These are phyloP conservation scores for Musa acuminata DNA, from an alignment of 176 grass and related monocot genomes.

Conservation along the genomic window DNA sequence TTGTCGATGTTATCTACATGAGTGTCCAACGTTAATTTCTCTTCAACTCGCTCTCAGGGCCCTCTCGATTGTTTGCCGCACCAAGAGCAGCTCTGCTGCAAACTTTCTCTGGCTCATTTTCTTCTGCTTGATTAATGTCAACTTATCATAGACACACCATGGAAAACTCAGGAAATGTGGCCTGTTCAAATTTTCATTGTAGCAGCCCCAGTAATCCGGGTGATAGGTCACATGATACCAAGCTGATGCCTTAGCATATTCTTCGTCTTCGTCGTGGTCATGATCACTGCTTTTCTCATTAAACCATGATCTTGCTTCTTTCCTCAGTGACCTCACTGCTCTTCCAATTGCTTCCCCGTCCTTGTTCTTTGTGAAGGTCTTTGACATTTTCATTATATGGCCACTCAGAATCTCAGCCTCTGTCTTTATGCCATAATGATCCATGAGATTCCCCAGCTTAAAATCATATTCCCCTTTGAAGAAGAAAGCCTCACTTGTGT, in stretches of 20 bases:
- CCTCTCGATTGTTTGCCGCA: slow-evolving; percentile 21
- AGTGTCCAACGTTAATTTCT: too few relatives aligned
- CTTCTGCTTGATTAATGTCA: slow-evolving; percentile 50
- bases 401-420: slow-evolving; percentile 85
- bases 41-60: too few relatives aligned
- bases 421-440: slow-evolving; percentile 82
- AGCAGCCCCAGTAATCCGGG: slow-evolving; percentile 37
- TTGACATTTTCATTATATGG: slow-evolving; percentile 75
- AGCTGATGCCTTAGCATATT: slow-evolving; percentile 68
- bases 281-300: slow-evolving; percentile 24
- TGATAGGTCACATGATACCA: slow-evolving; percentile 94
- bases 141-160: slow-evolving; percentile 70
- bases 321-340: slow-evolving; percentile 57
- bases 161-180: slow-evolving; percentile 82
- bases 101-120: slow-evolving; percentile 25
- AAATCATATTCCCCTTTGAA: slow-evolving; percentile 85
- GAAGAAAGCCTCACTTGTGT: slow-evolving; percentile 32
- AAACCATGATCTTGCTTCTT: slow-evolving; percentile 80
- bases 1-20: too few relatives aligned
- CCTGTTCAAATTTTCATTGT: slow-evolving; percentile 47
- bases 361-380: slow-evolving; percentile 58
- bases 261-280: slow-evolving; percentile 17
- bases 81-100: slow-evolving; percentile 22
- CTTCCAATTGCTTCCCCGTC: slow-evolving; percentile 67
- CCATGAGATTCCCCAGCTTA: slow-evolving; percentile 79